These are phyloP conservation scores for Isoetes taiwanensis DNA, from an alignment of 75 land plant species.

Conservation along the genomic window DNA sequence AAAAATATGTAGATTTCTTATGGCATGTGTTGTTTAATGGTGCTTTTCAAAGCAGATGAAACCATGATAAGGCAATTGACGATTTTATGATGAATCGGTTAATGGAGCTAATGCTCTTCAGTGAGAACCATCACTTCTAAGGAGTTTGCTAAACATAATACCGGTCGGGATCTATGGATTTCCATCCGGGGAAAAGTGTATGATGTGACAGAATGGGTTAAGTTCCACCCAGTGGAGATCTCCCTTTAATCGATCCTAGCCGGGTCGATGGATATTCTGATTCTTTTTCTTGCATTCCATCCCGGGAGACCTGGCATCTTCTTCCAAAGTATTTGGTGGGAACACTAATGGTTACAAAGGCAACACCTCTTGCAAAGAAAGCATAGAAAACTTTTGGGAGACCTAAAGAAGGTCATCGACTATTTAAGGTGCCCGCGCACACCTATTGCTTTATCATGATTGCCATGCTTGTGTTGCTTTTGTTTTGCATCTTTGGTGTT, in stretches of 20 bases:
- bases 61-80: too few relatives aligned
- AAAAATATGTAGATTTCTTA: too few relatives aligned
- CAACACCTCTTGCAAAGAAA: constrained; percentile 48
- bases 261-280: constrained; percentile 74
- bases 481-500: constrained; percentile 53
- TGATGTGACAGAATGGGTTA: constrained; percentile 52
- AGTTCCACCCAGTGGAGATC: constrained; percentile 59
- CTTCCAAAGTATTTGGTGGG: constrained; percentile 44
- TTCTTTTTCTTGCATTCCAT: constrained; percentile 72
- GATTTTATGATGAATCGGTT: too few relatives aligned
- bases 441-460: constrained; percentile 14
- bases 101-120: too few relatives aligned
- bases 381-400: constrained; percentile 29
- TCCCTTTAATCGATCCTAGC: constrained; percentile 50
- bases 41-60: too few relatives aligned
- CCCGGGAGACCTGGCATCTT: constrained; percentile 46
- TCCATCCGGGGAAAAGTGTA: constrained; percentile 75
- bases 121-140: constrained; percentile 35
- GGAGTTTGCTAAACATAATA: constrained; percentile 49
- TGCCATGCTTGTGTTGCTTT: constrained; percentile 18
- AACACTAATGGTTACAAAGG: constrained; percentile 23
- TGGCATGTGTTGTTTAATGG: too few relatives aligned
- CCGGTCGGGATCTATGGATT: constrained; percentile 48
- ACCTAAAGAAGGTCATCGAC: constrained; percentile 38
- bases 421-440: constrained; percentile 29